Evolutionary conservation across 345 rosid genomes (phyloP).

Genomic region (Isatis tinctoria): DNA sequence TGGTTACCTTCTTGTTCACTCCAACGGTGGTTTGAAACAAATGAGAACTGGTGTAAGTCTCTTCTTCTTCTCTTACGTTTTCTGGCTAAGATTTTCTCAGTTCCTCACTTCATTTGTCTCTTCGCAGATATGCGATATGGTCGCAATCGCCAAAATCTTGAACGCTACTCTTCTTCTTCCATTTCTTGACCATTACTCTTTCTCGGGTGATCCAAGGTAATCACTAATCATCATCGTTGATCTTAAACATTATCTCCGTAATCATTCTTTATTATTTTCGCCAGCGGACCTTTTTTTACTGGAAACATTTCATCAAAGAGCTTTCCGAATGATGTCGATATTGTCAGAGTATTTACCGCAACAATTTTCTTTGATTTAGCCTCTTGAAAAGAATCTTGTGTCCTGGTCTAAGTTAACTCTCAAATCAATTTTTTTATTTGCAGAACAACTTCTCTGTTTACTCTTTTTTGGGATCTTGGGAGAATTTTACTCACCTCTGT

Average conservation of each 20-base stretch:
- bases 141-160: conserved; percentile 67
- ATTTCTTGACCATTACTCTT: conserved; percentile 62
- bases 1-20: conserved; percentile 62
- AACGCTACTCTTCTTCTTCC: conserved; percentile 71
- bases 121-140: conserved; percentile 70
- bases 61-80: neutral
- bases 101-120: neutral
- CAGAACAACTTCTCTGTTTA: neutral
- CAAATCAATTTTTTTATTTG: neutral
- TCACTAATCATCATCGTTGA: neutral
- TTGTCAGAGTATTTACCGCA: conserved; percentile 53
- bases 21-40: conserved; percentile 89
- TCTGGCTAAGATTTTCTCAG: neutral
- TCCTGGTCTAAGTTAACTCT: conserved; percentile 62
- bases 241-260: neutral
- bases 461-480: neutral
- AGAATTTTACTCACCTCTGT: neutral
- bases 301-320: conserved; percentile 53
- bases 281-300: conserved; percentile 62
- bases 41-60: conserved; percentile 72
- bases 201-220: conserved; percentile 78
- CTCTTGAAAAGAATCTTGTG: conserved; percentile 45
- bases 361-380: conserved; percentile 32
- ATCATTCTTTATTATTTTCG: no score
- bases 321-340: conserved; percentile 49